Base-by-base conservation (phyloP, 2,329 filamentous ascomycete species). In the Pseudodiploospora longispora region DNA sequence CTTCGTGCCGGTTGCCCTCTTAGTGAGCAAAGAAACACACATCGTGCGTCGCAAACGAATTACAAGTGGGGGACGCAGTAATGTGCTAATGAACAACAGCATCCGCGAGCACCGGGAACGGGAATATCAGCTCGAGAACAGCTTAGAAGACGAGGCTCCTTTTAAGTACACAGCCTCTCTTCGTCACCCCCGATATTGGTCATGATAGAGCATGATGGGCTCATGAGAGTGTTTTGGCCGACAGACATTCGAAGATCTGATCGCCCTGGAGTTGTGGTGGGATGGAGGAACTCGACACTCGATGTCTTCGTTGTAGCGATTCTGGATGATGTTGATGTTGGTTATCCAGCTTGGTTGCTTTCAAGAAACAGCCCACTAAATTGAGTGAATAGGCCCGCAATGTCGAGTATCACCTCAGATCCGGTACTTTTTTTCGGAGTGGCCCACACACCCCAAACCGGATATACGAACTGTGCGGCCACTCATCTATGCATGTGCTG, bases 201-300 rank as follows among this genome's bases (percentile, higher is more conserved):
- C 74, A 83, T 83, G 79, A 71, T 78, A 71, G 78, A 79, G 69
- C 74, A 81, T 74, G 79, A 93, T 87, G 90, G 87, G 60, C 75
- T 97, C 72, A 88, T 97, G 83, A 88, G 93, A 73, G 83, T 98
- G 71, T 97, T 98, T 72, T 98, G 93, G 93, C 94, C 93, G 58
- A 85, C 85, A 59, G 90, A 95, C 68, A 81, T 87, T 59, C 75
- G 78, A 43, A 76, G 74, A 64, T 85, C 83, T 44, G 78, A 80
- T 54, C 74, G 78, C 46, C 80, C 87, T 36, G 93, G 91, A 37
- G 86, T 96, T 48, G 81, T 98, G 52, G 86, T 98, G 38, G 93
- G 93, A 59, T 98, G 91, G 88, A 82, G 85, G 58, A 98, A 98
- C 65, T 96, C 91, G 33, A 83, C 84, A 39, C 72, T 89, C 42